Conservation (phyloP, 345 rosid genomes). For the Nasturtium officinale region DNA sequence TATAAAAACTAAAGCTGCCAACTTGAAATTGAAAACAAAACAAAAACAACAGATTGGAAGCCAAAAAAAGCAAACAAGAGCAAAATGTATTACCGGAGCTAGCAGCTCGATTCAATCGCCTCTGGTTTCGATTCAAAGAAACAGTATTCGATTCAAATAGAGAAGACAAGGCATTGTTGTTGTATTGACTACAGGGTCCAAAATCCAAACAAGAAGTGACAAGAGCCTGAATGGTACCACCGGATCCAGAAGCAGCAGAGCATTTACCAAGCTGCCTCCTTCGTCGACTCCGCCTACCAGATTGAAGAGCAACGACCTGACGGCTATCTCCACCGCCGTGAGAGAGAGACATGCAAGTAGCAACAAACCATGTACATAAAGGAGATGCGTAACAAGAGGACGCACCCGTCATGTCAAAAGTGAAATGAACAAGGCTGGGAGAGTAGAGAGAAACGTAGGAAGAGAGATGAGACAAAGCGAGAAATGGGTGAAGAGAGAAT, state of each 20-base stretch:
- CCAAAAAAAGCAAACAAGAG: not conserved
- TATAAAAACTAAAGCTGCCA: not conserved
- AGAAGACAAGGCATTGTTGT: conserved; percentile 50
- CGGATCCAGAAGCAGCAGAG: conserved; percentile 48
- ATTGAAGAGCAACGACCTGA: conserved; percentile 35
- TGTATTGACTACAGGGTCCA: conserved; percentile 68
- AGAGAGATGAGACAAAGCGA: conserved; percentile 26
- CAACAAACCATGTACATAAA: conserved; percentile 84
- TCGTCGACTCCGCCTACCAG: conserved; percentile 53
- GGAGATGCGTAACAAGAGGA: conserved; percentile 63
- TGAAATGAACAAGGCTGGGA: not conserved
- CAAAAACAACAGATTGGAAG: conserved; percentile 11
- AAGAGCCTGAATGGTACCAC: conserved; percentile 46
- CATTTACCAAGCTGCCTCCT: conserved; percentile 47
- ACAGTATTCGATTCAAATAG: conserved; percentile 53
- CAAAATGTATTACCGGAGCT: conserved; percentile 46
- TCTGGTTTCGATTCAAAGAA: conserved; percentile 49
- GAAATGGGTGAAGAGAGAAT: conserved; percentile 45
- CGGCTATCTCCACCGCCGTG: conserved; percentile 44
- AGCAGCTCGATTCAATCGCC: conserved; percentile 47
- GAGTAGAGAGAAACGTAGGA: not conserved
- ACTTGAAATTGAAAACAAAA: not conserved
- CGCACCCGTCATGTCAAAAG: conserved; percentile 44
- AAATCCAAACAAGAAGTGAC: conserved; percentile 66
- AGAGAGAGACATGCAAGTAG: conserved; percentile 81